phyloP scores from a whole-genome alignment of 345 rosid species.

The Nephelium lappaceum region DNA sequence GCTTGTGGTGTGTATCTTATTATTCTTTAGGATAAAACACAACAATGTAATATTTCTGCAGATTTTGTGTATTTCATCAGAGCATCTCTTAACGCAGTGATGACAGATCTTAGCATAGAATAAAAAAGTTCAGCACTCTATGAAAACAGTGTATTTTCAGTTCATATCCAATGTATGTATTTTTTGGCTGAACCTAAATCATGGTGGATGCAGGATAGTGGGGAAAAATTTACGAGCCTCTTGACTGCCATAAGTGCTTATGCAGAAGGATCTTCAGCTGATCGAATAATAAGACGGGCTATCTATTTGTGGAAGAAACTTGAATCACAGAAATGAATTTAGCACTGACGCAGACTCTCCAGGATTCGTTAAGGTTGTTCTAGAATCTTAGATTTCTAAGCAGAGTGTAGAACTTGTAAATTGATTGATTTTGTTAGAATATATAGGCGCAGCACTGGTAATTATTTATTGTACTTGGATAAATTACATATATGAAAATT shows the following conservation, averaged over 20 bases:
- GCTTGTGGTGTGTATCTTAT: background rate
- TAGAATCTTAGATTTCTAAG: background rate
- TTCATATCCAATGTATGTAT: background rate
- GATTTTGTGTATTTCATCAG: background rate
- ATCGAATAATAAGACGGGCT: constrained; percentile 69
- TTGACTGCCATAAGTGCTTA: constrained; percentile 76
- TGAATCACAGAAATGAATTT: constrained; percentile 21
- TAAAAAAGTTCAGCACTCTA: background rate
- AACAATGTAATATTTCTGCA: background rate
- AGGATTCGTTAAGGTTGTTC: background rate
- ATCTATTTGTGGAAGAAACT: constrained; percentile 72
- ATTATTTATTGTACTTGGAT: background rate
- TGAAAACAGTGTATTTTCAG: background rate
- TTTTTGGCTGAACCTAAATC: background rate
- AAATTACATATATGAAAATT: background rate
- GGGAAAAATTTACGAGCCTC: constrained; percentile 80
- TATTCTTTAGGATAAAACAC: background rate
- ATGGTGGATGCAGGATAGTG: constrained; percentile 62
- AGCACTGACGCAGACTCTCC: background rate
- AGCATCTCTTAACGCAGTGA: background rate
- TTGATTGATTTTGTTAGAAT: background rate
- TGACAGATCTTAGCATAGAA: background rate
- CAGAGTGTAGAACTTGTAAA: background rate
- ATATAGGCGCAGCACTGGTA: background rate
- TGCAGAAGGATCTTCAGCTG: constrained; percentile 94